Conservation (phyloP, 1,139 yeast genomes). For the Suhomyces choctaworum region DNA sequence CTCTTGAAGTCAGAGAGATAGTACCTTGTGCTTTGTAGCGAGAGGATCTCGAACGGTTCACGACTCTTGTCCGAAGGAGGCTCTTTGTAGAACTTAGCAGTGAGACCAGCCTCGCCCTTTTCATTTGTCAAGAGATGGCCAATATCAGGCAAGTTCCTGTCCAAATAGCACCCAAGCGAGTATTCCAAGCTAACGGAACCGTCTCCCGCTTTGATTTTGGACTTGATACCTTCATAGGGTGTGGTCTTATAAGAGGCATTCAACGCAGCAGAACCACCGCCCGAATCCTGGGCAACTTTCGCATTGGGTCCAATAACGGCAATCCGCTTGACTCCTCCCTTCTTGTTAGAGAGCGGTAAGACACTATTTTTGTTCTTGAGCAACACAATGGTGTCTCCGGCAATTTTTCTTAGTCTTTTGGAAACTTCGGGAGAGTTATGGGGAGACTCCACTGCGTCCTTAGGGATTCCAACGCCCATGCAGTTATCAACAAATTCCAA, state of each 20-base stretch:
- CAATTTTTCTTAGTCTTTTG: slow-evolving; percentile 18
- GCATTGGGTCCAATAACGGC: slow-evolving; percentile 45
- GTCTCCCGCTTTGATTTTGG: slow-evolving; percentile 28
- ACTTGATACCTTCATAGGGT: slow-evolving; percentile 35
- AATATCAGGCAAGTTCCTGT: slow-evolving; percentile 32
- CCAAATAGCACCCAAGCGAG: slow-evolving; percentile 35
- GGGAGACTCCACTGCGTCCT: slow-evolving; percentile 15
- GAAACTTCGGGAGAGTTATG: slow-evolving; percentile 19
- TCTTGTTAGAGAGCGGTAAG: slow-evolving; percentile 17
- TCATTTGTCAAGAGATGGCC: slow-evolving; percentile 20
- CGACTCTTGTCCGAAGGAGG: slow-evolving; percentile 28
- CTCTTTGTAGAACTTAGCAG: slow-evolving; percentile 36
- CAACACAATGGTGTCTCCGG: slow-evolving; percentile 22
- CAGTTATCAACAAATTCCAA: slow-evolving; percentile 19
- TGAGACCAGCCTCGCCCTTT: slow-evolving; percentile 43
- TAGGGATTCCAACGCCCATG: slow-evolving; percentile 18
- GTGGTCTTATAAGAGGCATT: slow-evolving; percentile 31
- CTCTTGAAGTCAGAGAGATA: slow-evolving; percentile 12
- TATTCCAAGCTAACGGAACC: slow-evolving; percentile 18
- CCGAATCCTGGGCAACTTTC: slow-evolving; percentile 34
- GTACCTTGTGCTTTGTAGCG: slow-evolving; percentile 6
- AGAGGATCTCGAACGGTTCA: slow-evolving; percentile 7
- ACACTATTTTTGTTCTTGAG: slow-evolving; percentile 22
- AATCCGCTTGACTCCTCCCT: slow-evolving; percentile 20
- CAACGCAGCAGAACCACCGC: slow-evolving; percentile 42